Base-by-base conservation (phyloP, 768 basidiomycete genomes). In the Agrocybe pediades region DNA sequence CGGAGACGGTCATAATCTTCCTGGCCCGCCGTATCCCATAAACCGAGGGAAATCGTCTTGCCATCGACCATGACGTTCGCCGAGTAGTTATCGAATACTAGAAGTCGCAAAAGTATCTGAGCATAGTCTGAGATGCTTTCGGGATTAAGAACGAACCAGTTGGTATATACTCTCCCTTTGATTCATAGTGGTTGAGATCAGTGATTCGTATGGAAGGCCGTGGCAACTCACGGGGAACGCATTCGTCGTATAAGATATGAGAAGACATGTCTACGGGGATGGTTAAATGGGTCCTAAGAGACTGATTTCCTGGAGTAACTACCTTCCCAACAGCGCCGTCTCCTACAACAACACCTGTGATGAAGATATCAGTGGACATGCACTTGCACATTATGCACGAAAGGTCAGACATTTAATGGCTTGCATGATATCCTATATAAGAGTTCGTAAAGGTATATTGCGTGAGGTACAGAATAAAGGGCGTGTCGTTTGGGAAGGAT, bases 21-120 rank as follows among this genome's bases (percentile, higher is more conserved):
- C 75, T 99, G 97, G 61, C 97, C 97, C 29, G 97, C 97, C n/a
- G 97, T 99, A 82, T 99, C 97, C 97, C 97, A 99, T 52, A 99
- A 79, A 46, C 96, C 96, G 52, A 98, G 86, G 56, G 94, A 97
- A 67, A 98, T 95, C 48, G 97, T 97, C 80, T 96, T 95, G 62
- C 94, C 93, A 65, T 99, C 97, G 43, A 99, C 97, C 88, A 98
- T 94, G 51, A 99, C 95, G 74, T 95, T 96, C 55, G 94, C 95
- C 51, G 92, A 95, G 69, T 97, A 98, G 77, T 98, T 98, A 77
- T 98, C 97, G 71, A 98, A 99, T 36, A 99, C 97, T 88, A 68
- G n/a, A 29, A 53, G 54, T 16, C 27, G 41, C 39, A 44, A 51
- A 53, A 52, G 48, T 36, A 19, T 53, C 49, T 30, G 23, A 45